A percentile compares a stretch with the other conserved stretches of the same genome.
These are phyloP conservation scores for Dentipellis sp. DNA, from an alignment of 768 basidiomycete genomes.

Conservation along the genomic window DNA sequence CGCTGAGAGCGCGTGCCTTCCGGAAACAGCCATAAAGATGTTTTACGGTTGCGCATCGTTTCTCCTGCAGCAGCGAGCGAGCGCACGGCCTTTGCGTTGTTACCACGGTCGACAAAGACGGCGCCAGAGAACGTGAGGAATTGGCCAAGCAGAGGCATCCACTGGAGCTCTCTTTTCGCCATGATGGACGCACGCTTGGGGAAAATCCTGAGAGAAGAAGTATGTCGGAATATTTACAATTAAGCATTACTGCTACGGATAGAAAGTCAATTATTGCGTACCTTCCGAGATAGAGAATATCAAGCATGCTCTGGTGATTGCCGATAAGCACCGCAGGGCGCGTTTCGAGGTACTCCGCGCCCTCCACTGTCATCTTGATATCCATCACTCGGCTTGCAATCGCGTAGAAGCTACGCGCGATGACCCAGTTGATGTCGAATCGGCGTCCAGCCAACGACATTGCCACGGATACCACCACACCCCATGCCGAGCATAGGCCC, in stretches of 20 bases:
- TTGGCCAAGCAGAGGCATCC: slow-evolving; percentile 74
- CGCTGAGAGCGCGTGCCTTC: slow-evolving; percentile 86
- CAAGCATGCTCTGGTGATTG: slow-evolving; percentile 93
- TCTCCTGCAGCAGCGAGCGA: slow-evolving; percentile 73
- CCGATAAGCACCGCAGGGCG: slow-evolving; percentile 69
- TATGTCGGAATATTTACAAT: slow-evolving; percentile 2
- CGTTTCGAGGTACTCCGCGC: slow-evolving; percentile 69
- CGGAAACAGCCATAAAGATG: slow-evolving; percentile 91
- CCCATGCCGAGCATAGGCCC: slow-evolving; percentile 62
- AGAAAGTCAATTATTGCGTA: slow-evolving; percentile 21
- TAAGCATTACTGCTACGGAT: background rate
- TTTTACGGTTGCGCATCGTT: slow-evolving; percentile 57
- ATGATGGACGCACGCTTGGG: slow-evolving; percentile 80
- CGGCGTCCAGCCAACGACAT: slow-evolving; percentile 60
- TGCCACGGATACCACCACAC: slow-evolving; percentile 55
- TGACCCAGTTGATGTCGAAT: slow-evolving; percentile 73
- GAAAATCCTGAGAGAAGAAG: slow-evolving; percentile 47
- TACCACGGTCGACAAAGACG: slow-evolving; percentile 86
- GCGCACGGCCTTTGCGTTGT: slow-evolving; percentile 60
- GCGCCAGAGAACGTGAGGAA: slow-evolving; percentile 87
- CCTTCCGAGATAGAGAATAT: slow-evolving; percentile 77
- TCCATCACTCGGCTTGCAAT: slow-evolving; percentile 56
- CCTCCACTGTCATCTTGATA: slow-evolving; percentile 71
- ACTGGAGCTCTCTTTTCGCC: slow-evolving; percentile 87
- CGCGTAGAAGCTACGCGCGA: slow-evolving; percentile 77